These are phyloP conservation scores for Clitoria ternatea DNA, from an alignment of 306 rosid genomes.

Conservation along the genomic window DNA sequence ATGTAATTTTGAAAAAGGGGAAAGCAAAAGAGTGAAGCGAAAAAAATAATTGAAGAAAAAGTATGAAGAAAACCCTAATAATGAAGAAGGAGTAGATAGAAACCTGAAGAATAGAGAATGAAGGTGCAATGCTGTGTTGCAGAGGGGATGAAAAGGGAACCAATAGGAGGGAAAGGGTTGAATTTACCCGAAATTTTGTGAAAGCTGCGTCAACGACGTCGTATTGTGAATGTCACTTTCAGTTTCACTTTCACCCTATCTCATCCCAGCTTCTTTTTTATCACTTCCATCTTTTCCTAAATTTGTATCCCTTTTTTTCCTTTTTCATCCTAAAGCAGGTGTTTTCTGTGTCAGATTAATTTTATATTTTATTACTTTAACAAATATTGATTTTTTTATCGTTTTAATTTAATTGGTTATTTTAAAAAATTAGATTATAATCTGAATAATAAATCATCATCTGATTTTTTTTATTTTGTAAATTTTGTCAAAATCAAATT, in stretches of 20 bases:
- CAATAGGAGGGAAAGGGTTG: conserved; percentile 18
- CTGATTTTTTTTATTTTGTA: too few species aligned
- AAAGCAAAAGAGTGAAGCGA: not conserved
- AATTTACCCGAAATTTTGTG: conserved; percentile 8
- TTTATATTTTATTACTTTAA: not conserved
- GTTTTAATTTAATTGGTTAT: too few species aligned
- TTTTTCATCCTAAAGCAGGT: not conserved
- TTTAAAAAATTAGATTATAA: too few species aligned
- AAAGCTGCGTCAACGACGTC: conserved; percentile 20
- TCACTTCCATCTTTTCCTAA: not conserved
- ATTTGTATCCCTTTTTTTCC: not conserved
- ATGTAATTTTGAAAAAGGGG: not conserved
- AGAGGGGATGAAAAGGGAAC: not conserved
- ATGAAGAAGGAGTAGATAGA: not conserved
- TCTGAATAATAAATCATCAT: too few species aligned
- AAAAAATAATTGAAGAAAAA: not conserved
- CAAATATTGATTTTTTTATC: too few species aligned
- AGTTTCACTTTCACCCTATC: not conserved
- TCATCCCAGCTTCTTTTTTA: not conserved
- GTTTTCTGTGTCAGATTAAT: not conserved
- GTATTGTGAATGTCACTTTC: conserved; percentile 4
- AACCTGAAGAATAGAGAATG: conserved; percentile 45
- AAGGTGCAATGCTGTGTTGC: not conserved
- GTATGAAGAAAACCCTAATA: conserved; percentile 23
- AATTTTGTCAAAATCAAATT: too few species aligned